Base-by-base conservation (phyloP, 768 basidiomycete species). In the Strobilomyces echinocephalus region DNA sequence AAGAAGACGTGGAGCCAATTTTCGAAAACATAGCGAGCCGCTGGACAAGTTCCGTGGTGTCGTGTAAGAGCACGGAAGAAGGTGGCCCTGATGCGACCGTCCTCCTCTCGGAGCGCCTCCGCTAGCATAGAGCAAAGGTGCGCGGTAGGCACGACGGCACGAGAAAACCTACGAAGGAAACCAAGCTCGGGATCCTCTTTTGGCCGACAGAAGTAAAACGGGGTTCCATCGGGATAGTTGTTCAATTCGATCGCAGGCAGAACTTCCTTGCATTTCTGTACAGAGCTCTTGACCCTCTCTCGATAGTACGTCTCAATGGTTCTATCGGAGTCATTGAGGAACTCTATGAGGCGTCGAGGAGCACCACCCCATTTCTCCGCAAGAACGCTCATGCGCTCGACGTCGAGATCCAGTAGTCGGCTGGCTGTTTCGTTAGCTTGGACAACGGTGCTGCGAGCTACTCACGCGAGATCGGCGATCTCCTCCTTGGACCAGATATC, bases 211-310 rank as follows among this genome's bases (percentile, higher is more conserved):
- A 33, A 49, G 21, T 42, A 53, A 18, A 36, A 38, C 0, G 12
- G 2, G 4, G 20, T n/a, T n/a, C n/a, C n/a, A 36, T 18, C 10
- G 46, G 4, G 39, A 10, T 11, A 44, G 4, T 46, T 8, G 5
- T 2, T n/a, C n/a, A n/a, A n/a, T 16, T 7, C 6, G 4, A 46
- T 3, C 11, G 14, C 14, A 7, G 20, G 7, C 14, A 46, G 4
- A 31, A 34, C 12, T 2, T 20, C 14, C 11, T 2, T 10, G 12
- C 46, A 34, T 28, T 9, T 2, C 12, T 5, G 0, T 8, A 38
- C 41, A 10, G 34, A 34, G 2, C 0, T 3, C 2, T 0, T 0
- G 10, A 45, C 44, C 2, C 4, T 1, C 3, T 3, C 2, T 18
- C 3, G 0, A 16, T 53, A 47, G 0, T 1, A 0, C 0, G 0